Conservation (phyloP, 2,329 filamentous ascomycete species). For the Neonectria faginata region DNA sequence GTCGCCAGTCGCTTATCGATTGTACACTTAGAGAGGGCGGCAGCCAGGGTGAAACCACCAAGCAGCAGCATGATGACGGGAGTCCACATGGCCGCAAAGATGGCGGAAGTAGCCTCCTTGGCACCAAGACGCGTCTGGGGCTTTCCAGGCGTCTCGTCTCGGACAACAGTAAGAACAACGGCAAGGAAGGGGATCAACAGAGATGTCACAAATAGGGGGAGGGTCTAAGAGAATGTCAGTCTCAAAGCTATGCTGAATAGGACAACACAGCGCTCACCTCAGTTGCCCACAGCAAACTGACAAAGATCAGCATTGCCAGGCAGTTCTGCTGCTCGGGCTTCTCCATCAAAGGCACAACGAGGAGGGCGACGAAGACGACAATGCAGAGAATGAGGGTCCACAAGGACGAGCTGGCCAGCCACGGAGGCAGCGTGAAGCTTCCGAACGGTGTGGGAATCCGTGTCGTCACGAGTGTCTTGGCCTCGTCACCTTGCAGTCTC, state of each 20-base stretch:
- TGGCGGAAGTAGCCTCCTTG: slow-evolving; percentile 82
- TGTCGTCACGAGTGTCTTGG: slow-evolving; percentile 70
- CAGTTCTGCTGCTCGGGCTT: slow-evolving; percentile 95
- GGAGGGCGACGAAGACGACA: slow-evolving; percentile 77
- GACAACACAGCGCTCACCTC: slow-evolving; percentile 69
- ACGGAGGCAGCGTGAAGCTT: slow-evolving; percentile 78
- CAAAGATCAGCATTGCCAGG: slow-evolving; percentile 90
- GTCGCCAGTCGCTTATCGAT: slow-evolving; percentile 98
- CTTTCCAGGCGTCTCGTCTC: slow-evolving; percentile 70
- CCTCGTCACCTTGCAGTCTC: slow-evolving; percentile 86
- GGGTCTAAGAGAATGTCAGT: slow-evolving; percentile 68
- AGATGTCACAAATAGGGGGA: slow-evolving; percentile 96
- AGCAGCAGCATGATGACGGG: slow-evolving; percentile 98
- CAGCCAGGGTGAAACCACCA: slow-evolving; percentile 95
- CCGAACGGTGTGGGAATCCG: slow-evolving; percentile 85
- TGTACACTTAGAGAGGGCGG: slow-evolving; percentile 94
- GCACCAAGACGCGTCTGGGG: slow-evolving; percentile 79
- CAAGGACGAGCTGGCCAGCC: slow-evolving; percentile 87
- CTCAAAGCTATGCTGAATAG: neutral
- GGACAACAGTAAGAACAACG: slow-evolving; percentile 86
- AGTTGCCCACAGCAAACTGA: slow-evolving; percentile 95
- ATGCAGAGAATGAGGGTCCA: slow-evolving; percentile 79
- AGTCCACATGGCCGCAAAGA: slow-evolving; percentile 98
- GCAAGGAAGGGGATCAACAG: slow-evolving; percentile 93
- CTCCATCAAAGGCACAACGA: slow-evolving; percentile 85